Conservation (phyloP, 2,329 filamentous ascomycete species). For the Cordyceps javanica region DNA sequence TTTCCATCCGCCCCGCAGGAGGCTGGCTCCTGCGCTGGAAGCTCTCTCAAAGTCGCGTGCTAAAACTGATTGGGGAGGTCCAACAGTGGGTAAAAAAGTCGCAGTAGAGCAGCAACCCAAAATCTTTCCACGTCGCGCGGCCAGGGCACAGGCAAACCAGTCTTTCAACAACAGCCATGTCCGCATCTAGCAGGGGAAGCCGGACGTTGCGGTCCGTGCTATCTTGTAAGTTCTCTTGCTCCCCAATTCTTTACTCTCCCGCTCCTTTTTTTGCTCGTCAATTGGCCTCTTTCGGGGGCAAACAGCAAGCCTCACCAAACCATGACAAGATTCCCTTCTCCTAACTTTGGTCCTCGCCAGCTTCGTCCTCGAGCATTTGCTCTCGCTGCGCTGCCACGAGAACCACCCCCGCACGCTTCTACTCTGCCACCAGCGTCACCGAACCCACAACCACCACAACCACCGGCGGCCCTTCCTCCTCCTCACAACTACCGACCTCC, state of each 20-base stretch:
- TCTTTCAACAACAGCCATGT: neutral
- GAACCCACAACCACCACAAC: constrained; percentile 11
- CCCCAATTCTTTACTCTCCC: no score
- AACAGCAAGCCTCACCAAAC: neutral
- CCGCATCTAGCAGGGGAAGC: constrained; percentile 19
- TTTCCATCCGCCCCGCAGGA: neutral
- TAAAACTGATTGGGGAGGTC: neutral
- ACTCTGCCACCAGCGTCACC: constrained; percentile 25
- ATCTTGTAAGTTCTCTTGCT: constrained; percentile 37
- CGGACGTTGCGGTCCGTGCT: constrained; percentile 43
- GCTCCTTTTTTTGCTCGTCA: no score
- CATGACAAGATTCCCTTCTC: neutral
- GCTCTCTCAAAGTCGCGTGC: constrained; percentile 1
- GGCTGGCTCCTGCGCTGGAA: neutral
- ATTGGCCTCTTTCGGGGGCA: neutral
- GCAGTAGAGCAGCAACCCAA: neutral
- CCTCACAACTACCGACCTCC: constrained; percentile 14
- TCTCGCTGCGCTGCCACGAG: constrained; percentile 31
- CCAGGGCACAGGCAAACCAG: neutral
- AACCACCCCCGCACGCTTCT: constrained; percentile 25
- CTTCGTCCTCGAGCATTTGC: constrained; percentile 27
- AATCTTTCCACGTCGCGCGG: neutral
- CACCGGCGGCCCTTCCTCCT: no score
- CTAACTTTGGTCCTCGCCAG: constrained; percentile 13
- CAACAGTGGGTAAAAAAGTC: constrained; percentile 1